These are phyloP conservation scores for Oidiodendron maius DNA, from an alignment of 495 filamentous ascomycete genomes.

Conservation along the genomic window DNA sequence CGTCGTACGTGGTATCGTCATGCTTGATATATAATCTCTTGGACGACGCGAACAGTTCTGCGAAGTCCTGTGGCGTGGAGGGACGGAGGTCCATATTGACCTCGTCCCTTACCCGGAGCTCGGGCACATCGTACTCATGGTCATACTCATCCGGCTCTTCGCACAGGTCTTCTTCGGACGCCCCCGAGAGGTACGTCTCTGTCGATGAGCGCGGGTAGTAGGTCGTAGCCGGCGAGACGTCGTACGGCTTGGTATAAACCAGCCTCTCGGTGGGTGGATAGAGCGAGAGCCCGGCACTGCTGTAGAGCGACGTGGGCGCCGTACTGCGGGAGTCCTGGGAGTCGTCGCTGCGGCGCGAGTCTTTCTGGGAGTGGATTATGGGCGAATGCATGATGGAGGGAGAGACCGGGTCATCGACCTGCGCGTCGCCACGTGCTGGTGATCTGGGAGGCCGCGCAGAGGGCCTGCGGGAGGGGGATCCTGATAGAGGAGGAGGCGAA, in stretches of 20 bases:
- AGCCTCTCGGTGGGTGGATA: conserved; percentile 30
- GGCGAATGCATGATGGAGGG: conserved; percentile 4
- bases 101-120: conserved; percentile 56
- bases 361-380: conserved; percentile 29
- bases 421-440: no score
- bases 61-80: conserved; percentile 79
- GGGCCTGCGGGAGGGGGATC: no score
- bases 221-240: conserved; percentile 40
- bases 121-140: conserved; percentile 41
- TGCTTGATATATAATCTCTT: conserved; percentile 78
- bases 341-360: conserved; percentile 54
- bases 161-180: conserved; percentile 54
- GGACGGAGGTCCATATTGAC: conserved; percentile 57
- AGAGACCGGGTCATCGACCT: no score
- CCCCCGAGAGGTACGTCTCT: conserved; percentile 73
- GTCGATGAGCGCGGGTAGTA: conserved; percentile 57
- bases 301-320: conserved; percentile 53
- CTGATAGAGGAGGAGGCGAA: no score
- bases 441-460: no score
- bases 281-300: conserved; percentile 48
- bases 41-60: conserved; percentile 78
- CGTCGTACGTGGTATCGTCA: conserved; percentile 85
- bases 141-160: conserved; percentile 53
- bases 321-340: conserved; percentile 65
- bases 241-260: conserved; percentile 36